phyloP scores from a whole-genome alignment of 345 rosid genomes.

The Gossypium ekmanianum region DNA sequence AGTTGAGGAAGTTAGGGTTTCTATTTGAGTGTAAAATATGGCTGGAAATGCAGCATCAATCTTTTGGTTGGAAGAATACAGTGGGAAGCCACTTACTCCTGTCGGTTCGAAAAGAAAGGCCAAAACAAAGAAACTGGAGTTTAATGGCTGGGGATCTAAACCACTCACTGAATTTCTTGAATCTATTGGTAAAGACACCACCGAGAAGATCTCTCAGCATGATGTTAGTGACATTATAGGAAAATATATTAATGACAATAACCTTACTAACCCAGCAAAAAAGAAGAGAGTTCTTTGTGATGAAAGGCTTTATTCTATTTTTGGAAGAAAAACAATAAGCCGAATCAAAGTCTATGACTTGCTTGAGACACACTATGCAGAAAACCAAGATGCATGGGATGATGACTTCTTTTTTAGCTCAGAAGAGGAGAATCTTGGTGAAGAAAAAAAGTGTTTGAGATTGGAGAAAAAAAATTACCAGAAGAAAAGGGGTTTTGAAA shows the following conservation, averaged over 20 bases:
- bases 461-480: constrained; percentile 28
- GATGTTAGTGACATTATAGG: constrained; percentile 47
- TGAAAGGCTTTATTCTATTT: constrained; percentile 43
- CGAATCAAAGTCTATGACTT: constrained; percentile 47
- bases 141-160: constrained; percentile 74
- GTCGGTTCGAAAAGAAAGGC: constrained; percentile 39
- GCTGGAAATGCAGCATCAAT: not conserved
- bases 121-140: constrained; percentile 41
- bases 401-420: constrained; percentile 38
- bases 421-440: constrained; percentile 37
- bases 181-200: constrained; percentile 46
- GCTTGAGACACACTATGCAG: constrained; percentile 60
- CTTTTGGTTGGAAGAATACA: constrained; percentile 29
- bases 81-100: constrained; percentile 17
- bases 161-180: constrained; percentile 61
- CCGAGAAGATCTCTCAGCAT: constrained; percentile 35
- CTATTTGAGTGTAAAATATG: not conserved
- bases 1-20: not conserved
- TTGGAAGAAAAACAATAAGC: constrained; percentile 50
- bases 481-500: constrained; percentile 31
- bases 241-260: constrained; percentile 40
- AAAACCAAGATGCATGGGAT: constrained; percentile 49
- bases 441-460: constrained; percentile 7
- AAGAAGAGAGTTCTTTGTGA: constrained; percentile 66
- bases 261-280: constrained; percentile 40